Conservation (phyloP, 305 asterid genomes). For the Fraxinus floribunda region DNA sequence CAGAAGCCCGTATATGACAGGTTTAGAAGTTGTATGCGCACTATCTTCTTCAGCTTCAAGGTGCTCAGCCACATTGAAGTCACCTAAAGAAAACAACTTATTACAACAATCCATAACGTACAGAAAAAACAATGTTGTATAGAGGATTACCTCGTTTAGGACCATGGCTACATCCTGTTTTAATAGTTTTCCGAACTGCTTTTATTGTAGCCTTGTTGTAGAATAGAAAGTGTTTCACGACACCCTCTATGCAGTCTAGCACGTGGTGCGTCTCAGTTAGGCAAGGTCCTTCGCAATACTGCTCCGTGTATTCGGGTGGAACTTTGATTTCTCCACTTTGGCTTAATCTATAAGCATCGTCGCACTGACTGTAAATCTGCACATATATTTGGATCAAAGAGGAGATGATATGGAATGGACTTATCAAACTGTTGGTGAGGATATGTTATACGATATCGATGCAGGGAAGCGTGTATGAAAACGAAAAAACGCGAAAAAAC, state of each 20-base stretch:
- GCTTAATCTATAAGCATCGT: slow-evolving; percentile 58
- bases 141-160: slow-evolving; percentile 53
- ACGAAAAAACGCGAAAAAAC: background rate
- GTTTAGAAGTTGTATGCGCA: slow-evolving; percentile 24
- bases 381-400: background rate
- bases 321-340: slow-evolving; percentile 63
- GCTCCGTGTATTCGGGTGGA: slow-evolving; percentile 51
- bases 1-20: slow-evolving; percentile 32
- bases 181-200: slow-evolving; percentile 51
- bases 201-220: slow-evolving; percentile 54
- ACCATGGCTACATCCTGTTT: slow-evolving; percentile 68
- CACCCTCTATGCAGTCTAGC: slow-evolving; percentile 50
- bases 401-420: no score
- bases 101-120: background rate
- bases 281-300: slow-evolving; percentile 75
- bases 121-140: background rate
- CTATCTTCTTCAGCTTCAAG: slow-evolving; percentile 35
- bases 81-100: slow-evolving; percentile 42
- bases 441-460: background rate
- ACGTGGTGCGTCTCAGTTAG: slow-evolving; percentile 59
- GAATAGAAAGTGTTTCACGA: slow-evolving; percentile 49
- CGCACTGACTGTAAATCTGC: slow-evolving; percentile 71
- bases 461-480: background rate
- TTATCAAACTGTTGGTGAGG: background rate
- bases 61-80: slow-evolving; percentile 58